These are phyloP conservation scores for Dichotomopilus funicola DNA, from an alignment of 2,329 filamentous ascomycete species.

Conservation along the genomic window DNA sequence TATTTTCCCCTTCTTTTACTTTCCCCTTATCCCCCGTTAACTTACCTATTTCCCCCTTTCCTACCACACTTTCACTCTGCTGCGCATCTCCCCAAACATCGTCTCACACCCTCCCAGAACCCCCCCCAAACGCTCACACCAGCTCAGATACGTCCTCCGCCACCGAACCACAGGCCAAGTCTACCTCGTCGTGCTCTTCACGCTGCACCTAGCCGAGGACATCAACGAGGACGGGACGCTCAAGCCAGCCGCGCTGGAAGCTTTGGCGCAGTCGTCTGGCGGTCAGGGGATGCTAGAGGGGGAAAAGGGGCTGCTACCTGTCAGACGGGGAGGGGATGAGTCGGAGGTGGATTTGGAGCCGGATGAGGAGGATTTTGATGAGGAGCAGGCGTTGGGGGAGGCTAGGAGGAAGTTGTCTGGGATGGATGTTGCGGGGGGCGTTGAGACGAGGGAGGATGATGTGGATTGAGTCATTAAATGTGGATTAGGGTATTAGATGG, in stretches of 20 bases:
- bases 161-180: conserved; percentile 66
- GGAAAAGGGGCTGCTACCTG: conserved; percentile 26
- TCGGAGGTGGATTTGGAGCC: conserved; percentile 6
- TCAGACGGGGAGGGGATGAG: conserved; percentile 5
- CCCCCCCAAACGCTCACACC: conserved; percentile 61
- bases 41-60: too few species aligned
- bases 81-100: neutral
- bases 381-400: conserved; percentile 33
- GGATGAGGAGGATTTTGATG: conserved; percentile 27
- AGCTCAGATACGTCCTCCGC: conserved; percentile 86
- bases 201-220: conserved; percentile 63
- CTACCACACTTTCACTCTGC: neutral
- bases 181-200: conserved; percentile 77
- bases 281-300: neutral
- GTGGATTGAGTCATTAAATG: conserved; percentile 33
- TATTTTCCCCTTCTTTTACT: conserved; percentile 34
- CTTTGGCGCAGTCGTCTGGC: conserved; percentile 16
- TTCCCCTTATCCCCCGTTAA: conserved; percentile 17
- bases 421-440: conserved; percentile 17
- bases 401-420: conserved; percentile 33
- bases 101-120: conserved; percentile 23
- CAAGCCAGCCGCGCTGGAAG: conserved; percentile 36
- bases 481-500: too few species aligned
- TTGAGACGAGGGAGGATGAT: conserved; percentile 35
- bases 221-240: conserved; percentile 53